Evolutionary conservation across 2,329 filamentous ascomycete species (phyloP), one percentile per base, ranked within the genome.

Genomic region (Cadophora sp.): DNA sequence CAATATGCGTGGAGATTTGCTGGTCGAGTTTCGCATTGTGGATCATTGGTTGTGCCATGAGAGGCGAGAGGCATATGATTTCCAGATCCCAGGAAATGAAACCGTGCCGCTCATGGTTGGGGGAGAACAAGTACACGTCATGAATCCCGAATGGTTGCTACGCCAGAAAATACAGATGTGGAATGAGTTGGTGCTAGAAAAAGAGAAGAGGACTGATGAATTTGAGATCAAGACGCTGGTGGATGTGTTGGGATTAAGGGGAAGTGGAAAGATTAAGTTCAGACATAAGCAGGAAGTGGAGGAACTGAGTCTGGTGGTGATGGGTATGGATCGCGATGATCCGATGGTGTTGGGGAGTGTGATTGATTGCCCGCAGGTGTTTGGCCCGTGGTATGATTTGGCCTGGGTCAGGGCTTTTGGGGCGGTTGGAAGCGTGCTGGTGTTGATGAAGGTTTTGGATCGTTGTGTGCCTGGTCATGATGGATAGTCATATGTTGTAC

Each of bases 291-390:
- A 50, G 41, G 51, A 67, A 18, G 45, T 58, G 36, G 41, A 64
- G 20, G 48, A 51, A 1, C 51, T 67, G 50, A 30, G 36, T 24
- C 22, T 6, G 20, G 39, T 61, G 22, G 45, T 64, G 6, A 60
- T 9, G 33, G 51, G 55, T 16, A 53, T 61, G 39, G n/a, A 45
- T 65, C 58, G 63, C 41, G 59, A 69, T 51, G 62, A 68, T 36
- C 48, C 48, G 4, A 22, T 14, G 30, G 59, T 61, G 43, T 43
- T 68, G 36, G 55, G 68, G 9, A 59, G 24, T 14, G 50, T 59
- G 24, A 62, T 70, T 45, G 66, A 65, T 39, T 66, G 66, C 48
- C 64, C 68, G 1, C 50, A 68, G 24, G 61, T 60, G 1, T 63
- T 70, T 53, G 66, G 61, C 22, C 64, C 61, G 11, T 68, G 60